These are phyloP conservation scores for Globisporangium ultimum DNA, from an alignment of 352 stramenopile genomes.

Conservation along the genomic window DNA sequence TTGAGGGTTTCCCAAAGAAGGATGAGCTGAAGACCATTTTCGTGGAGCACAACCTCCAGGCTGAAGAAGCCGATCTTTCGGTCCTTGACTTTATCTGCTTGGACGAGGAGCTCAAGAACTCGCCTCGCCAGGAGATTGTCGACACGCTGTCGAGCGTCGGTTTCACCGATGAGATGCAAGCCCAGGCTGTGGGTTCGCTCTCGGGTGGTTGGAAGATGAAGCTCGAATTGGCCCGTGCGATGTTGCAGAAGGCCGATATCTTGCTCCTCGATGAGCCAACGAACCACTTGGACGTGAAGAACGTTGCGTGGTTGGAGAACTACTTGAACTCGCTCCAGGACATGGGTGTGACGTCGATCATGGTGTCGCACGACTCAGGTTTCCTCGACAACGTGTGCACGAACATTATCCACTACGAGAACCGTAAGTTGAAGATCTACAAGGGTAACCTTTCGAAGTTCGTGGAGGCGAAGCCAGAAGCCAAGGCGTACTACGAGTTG, in stretches of 20 bases:
- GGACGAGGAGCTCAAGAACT: slow-evolving; percentile 90
- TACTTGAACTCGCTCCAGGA: slow-evolving; percentile 81
- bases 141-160: slow-evolving; percentile 91
- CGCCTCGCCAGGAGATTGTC: slow-evolving; percentile 86
- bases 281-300: slow-evolving; percentile 93
- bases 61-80: slow-evolving; percentile 78
- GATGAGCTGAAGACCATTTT: slow-evolving; percentile 95
- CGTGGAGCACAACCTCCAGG: slow-evolving; percentile 97
- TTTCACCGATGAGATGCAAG: slow-evolving; percentile 95
- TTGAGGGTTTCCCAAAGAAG: slow-evolving; percentile 95
- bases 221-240: slow-evolving; percentile 91
- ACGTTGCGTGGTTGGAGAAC: slow-evolving; percentile 91
- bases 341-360: slow-evolving; percentile 88
- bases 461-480: slow-evolving; percentile 84
- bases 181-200: slow-evolving; percentile 87
- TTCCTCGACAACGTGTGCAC: slow-evolving; percentile 98
- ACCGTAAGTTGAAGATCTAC: slow-evolving; percentile 88
- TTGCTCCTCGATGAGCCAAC: slow-evolving; percentile 96
- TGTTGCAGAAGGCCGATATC: slow-evolving; percentile 95
- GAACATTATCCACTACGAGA: slow-evolving; percentile 98
- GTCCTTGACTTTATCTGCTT: slow-evolving; percentile 84
- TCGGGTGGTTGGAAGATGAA: slow-evolving; percentile 97
- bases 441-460: slow-evolving; percentile 86
- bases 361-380: slow-evolving; percentile 96
- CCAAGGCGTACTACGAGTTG: slow-evolving; percentile 88